A percentile compares a stretch with the other conserved stretches of the same genome.
These are phyloP conservation scores for Hyphopichia buzzinii DNA, from an alignment of 1,139 yeast genomes.

Conservation along the genomic window DNA sequence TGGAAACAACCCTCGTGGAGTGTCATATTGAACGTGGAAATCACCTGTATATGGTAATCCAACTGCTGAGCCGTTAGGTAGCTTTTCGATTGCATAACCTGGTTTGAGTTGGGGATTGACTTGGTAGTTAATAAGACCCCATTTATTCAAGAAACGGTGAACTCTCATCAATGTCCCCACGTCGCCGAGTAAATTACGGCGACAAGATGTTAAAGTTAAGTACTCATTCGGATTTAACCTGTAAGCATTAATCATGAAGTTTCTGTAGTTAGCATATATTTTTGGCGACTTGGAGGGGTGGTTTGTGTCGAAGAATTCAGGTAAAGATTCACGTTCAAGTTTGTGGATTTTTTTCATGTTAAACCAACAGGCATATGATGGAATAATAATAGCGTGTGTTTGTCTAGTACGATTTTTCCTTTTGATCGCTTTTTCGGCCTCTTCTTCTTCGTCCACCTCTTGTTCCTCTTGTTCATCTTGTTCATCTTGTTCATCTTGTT, in stretches of 20 bases:
- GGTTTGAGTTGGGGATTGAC: constrained; percentile 71
- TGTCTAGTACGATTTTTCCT: constrained; percentile 43
- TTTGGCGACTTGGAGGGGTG: constrained; percentile 86
- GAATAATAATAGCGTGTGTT: constrained; percentile 86
- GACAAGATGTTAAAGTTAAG: constrained; percentile 87
- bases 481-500: constrained; percentile 22
- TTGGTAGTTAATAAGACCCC: constrained; percentile 97
- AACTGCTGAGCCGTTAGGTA: constrained; percentile 44
- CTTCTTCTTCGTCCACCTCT: constrained; percentile 33
- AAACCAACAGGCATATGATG: constrained; percentile 94
- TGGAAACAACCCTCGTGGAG: constrained; percentile 94
- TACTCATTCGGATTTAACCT: constrained; percentile 91
- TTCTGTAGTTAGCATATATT: constrained; percentile 82
- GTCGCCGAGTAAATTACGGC: constrained; percentile 94
- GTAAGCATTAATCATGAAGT: constrained; percentile 91
- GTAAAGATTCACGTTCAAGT: constrained; percentile 69
- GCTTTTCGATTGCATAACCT: constrained; percentile 60
- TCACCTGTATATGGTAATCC: constrained; percentile 67
- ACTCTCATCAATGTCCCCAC: constrained; percentile 91
- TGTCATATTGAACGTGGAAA: constrained; percentile 70
- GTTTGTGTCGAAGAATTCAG: constrained; percentile 81
- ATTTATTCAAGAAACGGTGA: constrained; percentile 83
- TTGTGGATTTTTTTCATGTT: constrained; percentile 65
- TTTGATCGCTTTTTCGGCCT: constrained; percentile 32
- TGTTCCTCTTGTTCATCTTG: constrained; percentile 24